Base-by-base conservation (phyloP, 495 filamentous ascomycete species). In the Cercophora scortea region DNA sequence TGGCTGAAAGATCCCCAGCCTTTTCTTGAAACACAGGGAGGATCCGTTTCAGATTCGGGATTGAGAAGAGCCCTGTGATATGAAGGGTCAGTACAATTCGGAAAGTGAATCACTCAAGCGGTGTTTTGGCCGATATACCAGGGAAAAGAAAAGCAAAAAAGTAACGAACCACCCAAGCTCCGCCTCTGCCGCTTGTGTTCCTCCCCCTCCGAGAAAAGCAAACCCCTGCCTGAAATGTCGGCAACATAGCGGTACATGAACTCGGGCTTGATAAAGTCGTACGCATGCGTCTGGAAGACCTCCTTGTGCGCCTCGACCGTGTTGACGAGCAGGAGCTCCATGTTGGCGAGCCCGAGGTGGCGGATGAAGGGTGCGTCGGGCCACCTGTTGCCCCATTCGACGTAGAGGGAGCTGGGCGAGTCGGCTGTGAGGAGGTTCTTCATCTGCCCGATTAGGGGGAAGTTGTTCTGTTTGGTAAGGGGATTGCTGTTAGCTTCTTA, bases 321-420 rank as follows among this genome's bases (percentile, higher is more conserved):
- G 52, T 68, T 71, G 16, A 65, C 57, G 3, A 72, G 52, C 1
- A 72, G 55, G 15, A 58, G 56, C 51, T 71, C 69, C 4, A 42
- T 58, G 42, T 66, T 65, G 1, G 56, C 64, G n/a, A 68, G 53
- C 13, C 56, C 60, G 15, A 67, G 34, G 42, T 69, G 66, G 7
- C 69, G 59, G 44, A 72, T 66, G 47, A 72, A 68, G 6, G 68
- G 65, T n/a, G 64, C 58, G 8, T 64, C 59, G 4, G 71, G 69
- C 57, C 61, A 68, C 34, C 33, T 42, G 39, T 55, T 56, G 42
- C 58, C 59, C 67, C 67, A 70, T 9, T 45, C 39, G 33, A 52
- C 32, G 36, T 34, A 52, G 2, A 19, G 49, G 16, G 42, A 41
- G 46, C 45, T 47, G 9, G 57, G 57, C 9, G 49, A 45, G 0